Evolutionary conservation across 129 eudicot genomes (phyloP).

Genomic region (Deinandra increscens): DNA sequence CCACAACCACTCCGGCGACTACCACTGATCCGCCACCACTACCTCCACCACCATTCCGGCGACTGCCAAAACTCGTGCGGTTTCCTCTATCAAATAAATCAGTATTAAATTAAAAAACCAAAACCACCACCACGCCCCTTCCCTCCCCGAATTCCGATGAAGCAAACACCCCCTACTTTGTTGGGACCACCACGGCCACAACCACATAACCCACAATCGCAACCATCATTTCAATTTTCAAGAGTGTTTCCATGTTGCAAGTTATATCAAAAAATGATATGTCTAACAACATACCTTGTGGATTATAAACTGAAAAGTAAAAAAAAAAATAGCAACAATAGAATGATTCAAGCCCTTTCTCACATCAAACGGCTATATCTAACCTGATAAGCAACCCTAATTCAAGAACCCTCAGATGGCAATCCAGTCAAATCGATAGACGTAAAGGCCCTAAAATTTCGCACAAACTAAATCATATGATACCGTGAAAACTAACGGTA

Average conservation of each 20-base stretch:
- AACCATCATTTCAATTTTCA: neutral
- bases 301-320: neutral
- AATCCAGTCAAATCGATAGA: constrained; percentile 48
- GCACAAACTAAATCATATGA: neutral
- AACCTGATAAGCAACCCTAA: constrained; percentile 94
- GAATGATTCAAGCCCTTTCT: no score
- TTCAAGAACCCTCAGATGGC: constrained; percentile 61
- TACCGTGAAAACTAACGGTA: neutral
- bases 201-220: no score
- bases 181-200: no score
- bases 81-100: no score
- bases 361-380: neutral
- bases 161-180: no score
- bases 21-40: no score
- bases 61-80: no score
- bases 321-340: neutral
- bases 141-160: no score
- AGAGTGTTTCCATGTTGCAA: neutral
- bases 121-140: no score
- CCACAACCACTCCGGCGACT: no score
- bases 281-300: neutral
- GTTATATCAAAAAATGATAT: neutral
- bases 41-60: no score
- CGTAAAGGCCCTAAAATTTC: constrained; percentile 67
- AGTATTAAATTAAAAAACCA: no score